Conservation (phyloP, 352 stramenopile species). For the Globisporangium rhizosaccharum region DNA sequence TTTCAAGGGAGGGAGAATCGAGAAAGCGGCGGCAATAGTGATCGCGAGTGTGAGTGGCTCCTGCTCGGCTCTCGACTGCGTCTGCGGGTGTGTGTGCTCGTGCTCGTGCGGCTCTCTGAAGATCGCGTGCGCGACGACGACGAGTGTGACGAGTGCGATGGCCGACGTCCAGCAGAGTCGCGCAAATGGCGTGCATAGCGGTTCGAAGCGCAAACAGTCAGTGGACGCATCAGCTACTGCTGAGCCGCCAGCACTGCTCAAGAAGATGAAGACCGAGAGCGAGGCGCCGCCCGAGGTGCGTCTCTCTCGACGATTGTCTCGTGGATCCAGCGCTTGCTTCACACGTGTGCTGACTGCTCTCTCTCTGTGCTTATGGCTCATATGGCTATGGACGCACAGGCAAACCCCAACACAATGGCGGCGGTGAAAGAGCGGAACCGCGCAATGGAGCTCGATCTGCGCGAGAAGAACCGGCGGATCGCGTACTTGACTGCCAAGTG, state of each 20-base stretch:
- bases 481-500: conserved; percentile 59
- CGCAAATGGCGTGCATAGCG: conserved; percentile 7
- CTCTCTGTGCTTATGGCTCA: neutral
- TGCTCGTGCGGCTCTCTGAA: neutral
- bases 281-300: conserved; percentile 48
- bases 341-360: conserved; percentile 1
- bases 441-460: conserved; percentile 64
- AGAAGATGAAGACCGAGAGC: conserved; percentile 70
- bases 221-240: neutral
- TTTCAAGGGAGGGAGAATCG: too few species aligned
- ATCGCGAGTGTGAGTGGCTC: neutral
- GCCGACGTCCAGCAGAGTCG: conserved; percentile 10
- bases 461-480: conserved; percentile 82
- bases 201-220: conserved; percentile 8
- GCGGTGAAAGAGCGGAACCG: conserved; percentile 69
- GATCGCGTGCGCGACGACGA: neutral
- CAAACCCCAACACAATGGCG: conserved; percentile 74
- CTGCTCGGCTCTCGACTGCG: neutral
- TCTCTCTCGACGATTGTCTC: neutral
- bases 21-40: neutral
- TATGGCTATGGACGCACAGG: conserved; percentile 14
- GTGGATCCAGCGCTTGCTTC: neutral
- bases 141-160: neutral
- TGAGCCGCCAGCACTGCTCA: conserved; percentile 15
- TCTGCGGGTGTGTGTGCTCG: neutral